These are phyloP conservation scores for Fusarium nematophilum DNA, from an alignment of 2,329 filamentous ascomycete genomes.

Conservation along the genomic window DNA sequence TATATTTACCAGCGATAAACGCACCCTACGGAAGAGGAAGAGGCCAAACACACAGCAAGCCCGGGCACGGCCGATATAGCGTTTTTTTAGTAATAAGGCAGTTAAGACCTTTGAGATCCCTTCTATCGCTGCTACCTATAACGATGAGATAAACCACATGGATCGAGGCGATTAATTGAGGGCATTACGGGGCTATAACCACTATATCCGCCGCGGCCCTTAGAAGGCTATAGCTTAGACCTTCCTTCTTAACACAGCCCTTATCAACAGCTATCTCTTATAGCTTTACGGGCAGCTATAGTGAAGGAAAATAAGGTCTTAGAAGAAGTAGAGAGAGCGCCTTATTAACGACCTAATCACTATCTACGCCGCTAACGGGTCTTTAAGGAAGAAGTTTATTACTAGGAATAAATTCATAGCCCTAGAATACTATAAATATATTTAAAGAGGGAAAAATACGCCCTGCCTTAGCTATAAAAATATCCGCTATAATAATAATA, in stretches of 20 bases:
- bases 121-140: slow-evolving; percentile 6
- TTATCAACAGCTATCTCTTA: slow-evolving; percentile 12
- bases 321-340: neutral
- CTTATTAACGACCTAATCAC: neutral
- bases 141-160: slow-evolving; percentile 13
- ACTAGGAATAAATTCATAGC: neutral
- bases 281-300: neutral
- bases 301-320: neutral
- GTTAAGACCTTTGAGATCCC: neutral
- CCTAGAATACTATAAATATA: neutral
- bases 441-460: neutral
- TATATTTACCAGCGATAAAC: slow-evolving; percentile 6
- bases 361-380: too few species aligned
- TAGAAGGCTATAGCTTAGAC: slow-evolving; percentile 17
- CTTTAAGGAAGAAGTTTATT: too few species aligned
- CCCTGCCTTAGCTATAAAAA: neutral
- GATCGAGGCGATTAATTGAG: slow-evolving; percentile 14
- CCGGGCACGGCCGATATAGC: neutral
- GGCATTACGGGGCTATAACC: neutral
- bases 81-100: slow-evolving; percentile 13
- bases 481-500: neutral
- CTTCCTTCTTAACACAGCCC: slow-evolving; percentile 11
- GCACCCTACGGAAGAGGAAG: neutral
- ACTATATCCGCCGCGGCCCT: slow-evolving; percentile 3
- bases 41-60: neutral